Conservation (phyloP, 2,329 filamentous ascomycete genomes). For the Reticulascus tulasneorum region DNA sequence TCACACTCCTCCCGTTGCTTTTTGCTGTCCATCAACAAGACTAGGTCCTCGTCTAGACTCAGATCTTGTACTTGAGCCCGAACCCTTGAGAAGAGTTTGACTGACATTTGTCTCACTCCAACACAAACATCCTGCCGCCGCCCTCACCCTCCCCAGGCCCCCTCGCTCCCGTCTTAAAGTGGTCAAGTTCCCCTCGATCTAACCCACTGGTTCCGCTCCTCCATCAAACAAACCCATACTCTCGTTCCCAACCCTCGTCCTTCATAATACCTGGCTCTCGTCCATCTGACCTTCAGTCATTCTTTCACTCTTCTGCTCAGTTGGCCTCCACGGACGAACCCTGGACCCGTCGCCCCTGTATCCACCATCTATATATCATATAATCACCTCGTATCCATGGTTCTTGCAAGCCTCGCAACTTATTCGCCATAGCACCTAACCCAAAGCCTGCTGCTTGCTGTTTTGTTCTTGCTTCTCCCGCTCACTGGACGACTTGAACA, state of each 20-base stretch:
- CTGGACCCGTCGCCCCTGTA: too few species aligned
- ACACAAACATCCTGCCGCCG: constrained; percentile 9
- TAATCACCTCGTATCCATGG: too few species aligned
- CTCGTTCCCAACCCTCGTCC: constrained; percentile 21
- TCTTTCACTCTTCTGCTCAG: constrained; percentile 9
- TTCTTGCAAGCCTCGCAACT: too few species aligned
- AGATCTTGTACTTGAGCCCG: constrained; percentile 14
- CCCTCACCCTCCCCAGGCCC: constrained; percentile 10
- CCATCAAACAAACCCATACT: constrained; percentile 19
- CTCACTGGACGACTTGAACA: too few species aligned
- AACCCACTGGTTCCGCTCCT: constrained; percentile 16
- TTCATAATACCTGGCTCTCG: constrained; percentile 15
- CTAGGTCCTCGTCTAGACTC: constrained; percentile 14
- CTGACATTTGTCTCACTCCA: constrained; percentile 12
- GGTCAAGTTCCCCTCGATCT: constrained; percentile 19
- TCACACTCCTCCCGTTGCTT: constrained; percentile 10
- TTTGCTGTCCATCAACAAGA: constrained; percentile 8
- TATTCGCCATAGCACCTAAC: too few species aligned
- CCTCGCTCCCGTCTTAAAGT: constrained; percentile 21
- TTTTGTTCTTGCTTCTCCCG: too few species aligned
- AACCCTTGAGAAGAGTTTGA: constrained; percentile 9
- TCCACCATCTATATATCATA: too few species aligned
- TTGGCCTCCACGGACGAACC: too few species aligned
- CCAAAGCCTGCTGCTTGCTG: too few species aligned
- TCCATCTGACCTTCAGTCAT: constrained; percentile 15